Conservation (phyloP, 768 basidiomycete genomes). For the Sistotremastrum niveocremeum region DNA sequence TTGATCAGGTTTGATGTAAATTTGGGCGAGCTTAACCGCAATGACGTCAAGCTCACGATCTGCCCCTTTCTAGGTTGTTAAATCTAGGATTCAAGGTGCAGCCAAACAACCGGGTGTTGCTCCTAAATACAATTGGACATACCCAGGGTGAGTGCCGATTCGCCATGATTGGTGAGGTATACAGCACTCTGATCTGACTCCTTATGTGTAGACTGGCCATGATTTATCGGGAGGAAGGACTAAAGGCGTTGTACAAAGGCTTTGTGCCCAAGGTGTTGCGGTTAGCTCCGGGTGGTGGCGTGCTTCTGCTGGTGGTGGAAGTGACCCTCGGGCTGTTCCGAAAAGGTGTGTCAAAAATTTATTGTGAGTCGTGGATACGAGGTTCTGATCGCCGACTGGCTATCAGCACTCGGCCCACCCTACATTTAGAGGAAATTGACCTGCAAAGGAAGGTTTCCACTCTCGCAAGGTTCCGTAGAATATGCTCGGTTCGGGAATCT, state of each 20-base stretch:
- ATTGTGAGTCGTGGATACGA: too few relatives aligned
- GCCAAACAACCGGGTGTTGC: conserved; percentile 49
- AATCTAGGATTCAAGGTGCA: conserved; percentile 85
- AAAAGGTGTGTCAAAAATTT: conserved; percentile 30
- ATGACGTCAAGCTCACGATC: conserved; percentile 27
- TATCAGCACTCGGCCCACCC: too few relatives aligned
- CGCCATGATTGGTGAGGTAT: not conserved
- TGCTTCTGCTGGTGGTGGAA: conserved; percentile 87
- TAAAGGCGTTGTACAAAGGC: conserved; percentile 82
- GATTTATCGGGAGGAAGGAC: conserved; percentile 79
- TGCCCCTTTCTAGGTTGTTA: conserved; percentile 56
- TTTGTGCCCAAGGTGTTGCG: conserved; percentile 93
- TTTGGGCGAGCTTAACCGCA: conserved; percentile 15
- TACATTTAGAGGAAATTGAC: too few relatives aligned
- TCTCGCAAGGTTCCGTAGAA: too few relatives aligned
- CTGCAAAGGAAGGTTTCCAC: too few relatives aligned
- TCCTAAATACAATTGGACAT: conserved; percentile 92
- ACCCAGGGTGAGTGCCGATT: conserved; percentile 46
- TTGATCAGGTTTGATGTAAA: conserved; percentile 4
- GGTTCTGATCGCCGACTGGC: too few relatives aligned
- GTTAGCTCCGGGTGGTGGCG: conserved; percentile 90
- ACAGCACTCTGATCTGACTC: not conserved
- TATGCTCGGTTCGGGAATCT: too few relatives aligned
- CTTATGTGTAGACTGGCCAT: conserved; percentile 35
- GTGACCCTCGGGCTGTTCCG: conserved; percentile 70